Evolutionary conservation across 2,329 filamentous ascomycete species (phyloP).

Genomic region (Malbranchea zuffiana): DNA sequence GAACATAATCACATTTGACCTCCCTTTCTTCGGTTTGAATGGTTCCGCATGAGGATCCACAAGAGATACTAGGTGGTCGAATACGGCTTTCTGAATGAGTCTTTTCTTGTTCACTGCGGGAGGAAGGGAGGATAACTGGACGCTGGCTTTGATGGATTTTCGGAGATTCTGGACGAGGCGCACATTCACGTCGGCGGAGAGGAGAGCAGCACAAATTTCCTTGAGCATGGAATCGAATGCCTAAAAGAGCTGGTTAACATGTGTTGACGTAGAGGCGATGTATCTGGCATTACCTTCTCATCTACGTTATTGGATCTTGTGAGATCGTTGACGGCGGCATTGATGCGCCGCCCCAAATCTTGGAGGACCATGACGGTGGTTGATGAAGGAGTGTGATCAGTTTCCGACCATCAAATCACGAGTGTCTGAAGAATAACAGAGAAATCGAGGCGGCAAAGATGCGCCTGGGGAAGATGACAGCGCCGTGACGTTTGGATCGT

Average conservation of each 20-base stretch:
- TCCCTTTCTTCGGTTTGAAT: conserved; percentile 95
- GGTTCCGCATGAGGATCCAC: conserved; percentile 92
- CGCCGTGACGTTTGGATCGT: too few species aligned
- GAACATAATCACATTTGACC: conserved; percentile 97
- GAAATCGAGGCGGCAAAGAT: too few species aligned
- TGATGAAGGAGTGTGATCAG: too few species aligned
- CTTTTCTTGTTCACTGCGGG: conserved; percentile 96
- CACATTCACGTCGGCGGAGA: conserved; percentile 96
- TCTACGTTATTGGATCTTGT: conserved; percentile 87
- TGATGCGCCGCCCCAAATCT: conserved; percentile 97
- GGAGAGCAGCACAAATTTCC: conserved; percentile 88
- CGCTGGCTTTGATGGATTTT: conserved; percentile 78
- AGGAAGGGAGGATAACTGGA: conserved; percentile 91
- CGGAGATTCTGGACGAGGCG: conserved; percentile 81
- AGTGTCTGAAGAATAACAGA: too few species aligned
- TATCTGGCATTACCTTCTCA: conserved; percentile 59
- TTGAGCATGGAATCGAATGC: conserved; percentile 98
- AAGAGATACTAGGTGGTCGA: conserved; percentile 88
- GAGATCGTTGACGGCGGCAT: conserved; percentile 86
- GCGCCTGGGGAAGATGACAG: too few species aligned
- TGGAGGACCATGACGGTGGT: conserved; percentile 93
- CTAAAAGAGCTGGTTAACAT: conserved; percentile 35
- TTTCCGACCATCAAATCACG: too few species aligned
- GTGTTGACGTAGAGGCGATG: conserved; percentile 1
- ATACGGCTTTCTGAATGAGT: conserved; percentile 93